Base-by-base conservation (phyloP, 345 rosid species). In the Citrus inodora region DNA sequence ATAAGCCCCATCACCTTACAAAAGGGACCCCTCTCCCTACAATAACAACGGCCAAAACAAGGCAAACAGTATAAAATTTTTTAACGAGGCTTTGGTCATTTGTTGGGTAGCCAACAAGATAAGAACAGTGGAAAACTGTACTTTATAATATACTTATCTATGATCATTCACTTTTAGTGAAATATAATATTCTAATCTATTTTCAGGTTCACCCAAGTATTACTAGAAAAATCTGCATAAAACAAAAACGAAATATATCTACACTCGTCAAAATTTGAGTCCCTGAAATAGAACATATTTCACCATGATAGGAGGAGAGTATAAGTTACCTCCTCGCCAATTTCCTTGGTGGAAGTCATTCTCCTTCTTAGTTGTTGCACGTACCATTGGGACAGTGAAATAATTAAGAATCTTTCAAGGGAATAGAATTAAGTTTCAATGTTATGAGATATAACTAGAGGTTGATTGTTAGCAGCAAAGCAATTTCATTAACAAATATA, bases 11-110 rank as follows among this genome's bases (percentile, higher is more conserved):
- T 59, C 61, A 56, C 17, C 30, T 42, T 70, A 37, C 22, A 61
- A 53, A 48, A 75, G 55, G 33, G 71, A 75, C 63, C 40, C 66
- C 28, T 6, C 78, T 11, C 81, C 73, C 30, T 51, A 51, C 37
- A 68, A 46, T 24, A 24, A 75, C 69, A 42, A 35, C 21, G 35
- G 19, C 70, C 58, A 28, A 37, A 10, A 70, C 28, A 37, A 2
- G 51, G 9, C 60, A 27, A 48, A 68, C 4, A 38, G 33, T n/a
- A 78, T 69, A 66, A 66, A 13, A 48, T 25, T 42, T 67, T 62
- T 71, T 61, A n/a, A 56, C 85, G 28, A 46, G 51, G 7, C 58
- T 17, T 53, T 5, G 58, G 5, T 53, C 58, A 53, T 53, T 5
- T 17, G 58, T 53, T 53, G 58, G 58, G 58, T 53, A 53, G 58